These are phyloP conservation scores for Xylaria sp. DNA, from an alignment of 2,329 filamentous ascomycete species.

Conservation along the genomic window DNA sequence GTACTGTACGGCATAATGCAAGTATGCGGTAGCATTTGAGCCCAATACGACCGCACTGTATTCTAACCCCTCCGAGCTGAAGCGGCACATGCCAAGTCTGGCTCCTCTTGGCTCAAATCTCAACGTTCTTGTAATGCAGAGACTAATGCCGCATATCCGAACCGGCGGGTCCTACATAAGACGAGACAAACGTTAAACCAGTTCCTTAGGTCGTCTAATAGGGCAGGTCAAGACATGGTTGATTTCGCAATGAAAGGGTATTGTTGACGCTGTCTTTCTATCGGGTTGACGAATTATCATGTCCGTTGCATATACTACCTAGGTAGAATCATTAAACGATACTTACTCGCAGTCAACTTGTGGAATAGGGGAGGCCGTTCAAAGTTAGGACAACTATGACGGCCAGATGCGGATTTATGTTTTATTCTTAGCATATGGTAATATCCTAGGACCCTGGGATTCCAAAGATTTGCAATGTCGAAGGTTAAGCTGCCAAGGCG, in stretches of 20 bases:
- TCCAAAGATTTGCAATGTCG: constrained; percentile 16
- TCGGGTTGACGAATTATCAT: neutral
- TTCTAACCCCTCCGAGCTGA: constrained; percentile 18
- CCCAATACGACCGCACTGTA: constrained; percentile 7
- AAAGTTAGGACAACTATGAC: neutral
- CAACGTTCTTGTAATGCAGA: constrained; percentile 16
- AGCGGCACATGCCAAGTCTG: constrained; percentile 23
- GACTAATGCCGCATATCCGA: constrained; percentile 36
- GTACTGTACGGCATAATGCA: neutral
- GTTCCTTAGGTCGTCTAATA: constrained; percentile 7
- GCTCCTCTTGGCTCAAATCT: neutral
- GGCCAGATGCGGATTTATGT: neutral
- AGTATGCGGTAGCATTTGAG: neutral
- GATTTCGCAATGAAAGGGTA: neutral
- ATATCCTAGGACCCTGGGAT: constrained; percentile 18
- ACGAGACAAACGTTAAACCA: constrained; percentile 1
- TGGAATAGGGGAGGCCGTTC: constrained; percentile 5
- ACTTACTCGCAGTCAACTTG: neutral
- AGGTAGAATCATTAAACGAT: neutral
- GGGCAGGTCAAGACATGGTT: constrained; percentile 4
- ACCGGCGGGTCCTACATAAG: constrained; percentile 18
- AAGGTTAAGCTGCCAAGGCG: neutral
- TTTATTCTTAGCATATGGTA: constrained; percentile 19
- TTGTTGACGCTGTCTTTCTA: neutral
- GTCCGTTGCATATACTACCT: too few species aligned